These are phyloP conservation scores for Dysphania ambrosioides DNA, from an alignment of 148 eudicot genomes.

Conservation along the genomic window DNA sequence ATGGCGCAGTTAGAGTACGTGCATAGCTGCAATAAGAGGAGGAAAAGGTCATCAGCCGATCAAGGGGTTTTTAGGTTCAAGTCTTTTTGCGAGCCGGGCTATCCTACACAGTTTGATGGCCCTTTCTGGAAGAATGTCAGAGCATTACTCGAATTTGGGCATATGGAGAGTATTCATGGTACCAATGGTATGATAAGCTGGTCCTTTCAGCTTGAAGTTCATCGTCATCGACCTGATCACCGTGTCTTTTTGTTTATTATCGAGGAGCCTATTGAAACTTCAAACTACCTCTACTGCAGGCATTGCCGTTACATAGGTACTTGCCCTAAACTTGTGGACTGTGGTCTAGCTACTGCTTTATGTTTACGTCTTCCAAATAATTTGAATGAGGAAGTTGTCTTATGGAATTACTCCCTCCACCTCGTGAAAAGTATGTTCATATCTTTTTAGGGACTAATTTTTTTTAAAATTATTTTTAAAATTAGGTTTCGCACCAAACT, in stretches of 20 bases:
- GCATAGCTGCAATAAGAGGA: conserved; percentile 59
- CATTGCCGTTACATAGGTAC: conserved; percentile 84
- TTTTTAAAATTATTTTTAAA: too few species aligned
- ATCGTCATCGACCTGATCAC: conserved; percentile 60
- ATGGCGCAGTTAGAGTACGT: conserved; percentile 35
- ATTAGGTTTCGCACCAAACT: too few species aligned
- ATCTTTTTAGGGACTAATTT: too few species aligned
- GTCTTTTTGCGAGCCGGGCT: conserved; percentile 69
- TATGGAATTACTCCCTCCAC: background rate
- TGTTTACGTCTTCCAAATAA: too few species aligned
- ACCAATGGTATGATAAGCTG: conserved; percentile 51
- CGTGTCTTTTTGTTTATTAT: conserved; percentile 58
- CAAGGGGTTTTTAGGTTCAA: conserved; percentile 66
- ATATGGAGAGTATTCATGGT: conserved; percentile 42
- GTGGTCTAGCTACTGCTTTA: conserved; percentile 1
- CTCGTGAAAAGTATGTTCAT: background rate
- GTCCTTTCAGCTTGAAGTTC: conserved; percentile 86
- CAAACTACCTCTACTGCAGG: conserved; percentile 53
- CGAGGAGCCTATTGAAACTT: conserved; percentile 68
- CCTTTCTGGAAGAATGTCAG: conserved; percentile 59
- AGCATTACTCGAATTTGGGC: conserved; percentile 63
- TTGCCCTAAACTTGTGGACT: conserved; percentile 17
- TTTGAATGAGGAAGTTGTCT: background rate
- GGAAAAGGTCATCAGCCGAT: conserved; percentile 44
- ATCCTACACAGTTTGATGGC: conserved; percentile 62